Conservation (phyloP, 768 basidiomycete species). For the Steccherinum ochraceum region DNA sequence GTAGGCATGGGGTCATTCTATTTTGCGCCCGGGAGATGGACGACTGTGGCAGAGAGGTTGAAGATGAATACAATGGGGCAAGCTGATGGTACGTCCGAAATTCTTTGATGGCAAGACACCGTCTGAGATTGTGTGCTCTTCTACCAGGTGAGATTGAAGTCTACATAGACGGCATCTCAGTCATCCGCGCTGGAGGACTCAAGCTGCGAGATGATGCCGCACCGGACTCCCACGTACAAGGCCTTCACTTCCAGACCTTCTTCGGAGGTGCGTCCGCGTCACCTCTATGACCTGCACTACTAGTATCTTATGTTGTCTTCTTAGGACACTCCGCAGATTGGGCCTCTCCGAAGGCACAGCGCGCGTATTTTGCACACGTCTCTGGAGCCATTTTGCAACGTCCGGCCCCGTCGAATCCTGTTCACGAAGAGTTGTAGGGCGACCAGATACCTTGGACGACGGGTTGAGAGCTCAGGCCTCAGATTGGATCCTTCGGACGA, state of each 20-base stretch:
- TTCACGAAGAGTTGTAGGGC: not conserved
- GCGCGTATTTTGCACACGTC: constrained; percentile 54
- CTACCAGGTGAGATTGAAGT: constrained; percentile 56
- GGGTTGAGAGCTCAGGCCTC: too few species aligned
- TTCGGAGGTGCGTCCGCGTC: constrained; percentile 50
- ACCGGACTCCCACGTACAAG: constrained; percentile 44
- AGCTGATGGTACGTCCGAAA: constrained; percentile 43
- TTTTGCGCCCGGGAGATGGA: constrained; percentile 51
- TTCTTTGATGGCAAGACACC: not conserved
- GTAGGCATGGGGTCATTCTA: constrained; percentile 61
- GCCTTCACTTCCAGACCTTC: constrained; percentile 73
- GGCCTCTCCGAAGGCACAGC: constrained; percentile 54
- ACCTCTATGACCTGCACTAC: not conserved
- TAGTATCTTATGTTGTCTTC: not conserved
- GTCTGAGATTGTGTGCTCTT: not conserved
- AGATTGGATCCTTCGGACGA: too few species aligned
- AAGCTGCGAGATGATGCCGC: constrained; percentile 33
- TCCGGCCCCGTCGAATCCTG: not conserved
- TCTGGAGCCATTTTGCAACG: constrained; percentile 32
- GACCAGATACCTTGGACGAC: not conserved
- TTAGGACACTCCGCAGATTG: constrained; percentile 47
- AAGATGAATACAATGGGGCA: constrained; percentile 57
- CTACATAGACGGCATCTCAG: constrained; percentile 54
- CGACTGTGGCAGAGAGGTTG: constrained; percentile 56
- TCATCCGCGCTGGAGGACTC: constrained; percentile 45